Evolutionary conservation across 176 grass and related monocot genomes (phyloP), one percentile per base, ranked within the genome.

Genomic region (Puya raimondii): DNA sequence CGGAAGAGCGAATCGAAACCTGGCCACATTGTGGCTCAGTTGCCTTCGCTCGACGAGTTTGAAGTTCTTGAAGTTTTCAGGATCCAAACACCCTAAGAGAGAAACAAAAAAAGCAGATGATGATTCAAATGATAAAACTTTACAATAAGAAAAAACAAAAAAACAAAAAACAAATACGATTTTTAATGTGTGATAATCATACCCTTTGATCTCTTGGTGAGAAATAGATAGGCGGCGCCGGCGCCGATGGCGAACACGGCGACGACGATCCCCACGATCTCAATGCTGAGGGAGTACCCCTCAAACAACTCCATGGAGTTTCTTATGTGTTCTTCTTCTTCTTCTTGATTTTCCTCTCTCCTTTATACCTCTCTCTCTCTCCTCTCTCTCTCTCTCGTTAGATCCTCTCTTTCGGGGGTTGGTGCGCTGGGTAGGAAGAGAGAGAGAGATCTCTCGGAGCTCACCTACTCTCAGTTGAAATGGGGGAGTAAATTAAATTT

Each of bases 1-100:
- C 27, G 84, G 92, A 64, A 96, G 88, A 69, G 86, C 73, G 74
- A 96, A 96, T 72, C 76, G 81, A 67, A 96, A 96, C 57, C 78
- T 96, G 53, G 92, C 92, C 22, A 96, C 92, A 70, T 96, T 96
- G 70, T 92, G 88, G 70, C 92, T 96, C 47, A 92, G 72, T 49
- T 96, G 88, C 49, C 23, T 89, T 79, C 88, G 91, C 47, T 92
- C 84, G 53, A 92, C 84, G 17, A 96, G 92, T 69, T 96, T 89
- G 74, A 96, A 96, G 47, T 87, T 70, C 74, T 50, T 96, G 79
- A 92, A 96, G 80, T 92, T 87, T 64, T 96, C 88, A 71, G 92
- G 88, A 51, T 96, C 86, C 84, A 96, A 83, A 51, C 75, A 83
- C 12, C 76, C 92, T 96, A 54, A 42, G 33, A 42, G 51, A 50